Conservation (phyloP, 2,329 filamentous ascomycete genomes). For the Fusarium pseudograminearum region DNA sequence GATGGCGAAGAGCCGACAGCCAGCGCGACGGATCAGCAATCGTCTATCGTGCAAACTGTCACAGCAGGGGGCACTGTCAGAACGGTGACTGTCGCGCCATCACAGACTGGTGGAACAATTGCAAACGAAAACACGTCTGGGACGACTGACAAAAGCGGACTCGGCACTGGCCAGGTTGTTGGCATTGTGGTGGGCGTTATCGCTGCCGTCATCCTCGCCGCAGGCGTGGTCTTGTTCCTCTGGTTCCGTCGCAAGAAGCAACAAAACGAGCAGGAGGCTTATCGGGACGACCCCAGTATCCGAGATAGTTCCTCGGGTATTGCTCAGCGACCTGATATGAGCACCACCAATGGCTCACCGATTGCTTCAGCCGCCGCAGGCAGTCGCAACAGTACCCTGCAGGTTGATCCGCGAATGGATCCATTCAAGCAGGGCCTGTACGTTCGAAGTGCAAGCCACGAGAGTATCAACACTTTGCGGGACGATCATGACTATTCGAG, state of each 20-base stretch:
- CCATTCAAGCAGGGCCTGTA: slow-evolving; percentile 70
- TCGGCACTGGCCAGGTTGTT: slow-evolving; percentile 62
- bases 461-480: slow-evolving; percentile 72
- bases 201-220: slow-evolving; percentile 56
- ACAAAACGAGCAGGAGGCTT: slow-evolving; percentile 57
- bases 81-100: slow-evolving; percentile 67
- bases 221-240: slow-evolving; percentile 56
- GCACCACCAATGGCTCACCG: slow-evolving; percentile 48
- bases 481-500: slow-evolving; percentile 76
- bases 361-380: slow-evolving; percentile 53
- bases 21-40: slow-evolving; percentile 32
- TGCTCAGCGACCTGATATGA: slow-evolving; percentile 60
- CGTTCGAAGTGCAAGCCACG: slow-evolving; percentile 68
- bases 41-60: slow-evolving; percentile 62
- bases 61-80: slow-evolving; percentile 65
- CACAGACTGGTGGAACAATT: slow-evolving; percentile 42
- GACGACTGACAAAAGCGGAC: slow-evolving; percentile 41
- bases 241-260: slow-evolving; percentile 60
- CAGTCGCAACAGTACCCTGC: slow-evolving; percentile 65
- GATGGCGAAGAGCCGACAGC: slow-evolving; percentile 30
- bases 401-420: slow-evolving; percentile 73
- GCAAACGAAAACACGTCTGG: slow-evolving; percentile 36
- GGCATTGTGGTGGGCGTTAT: slow-evolving; percentile 67
- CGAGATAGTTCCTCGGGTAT: slow-evolving; percentile 65
- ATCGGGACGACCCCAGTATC: slow-evolving; percentile 60